These are phyloP conservation scores for Parietaria judaica DNA, from an alignment of 306 rosid species.

Conservation along the genomic window DNA sequence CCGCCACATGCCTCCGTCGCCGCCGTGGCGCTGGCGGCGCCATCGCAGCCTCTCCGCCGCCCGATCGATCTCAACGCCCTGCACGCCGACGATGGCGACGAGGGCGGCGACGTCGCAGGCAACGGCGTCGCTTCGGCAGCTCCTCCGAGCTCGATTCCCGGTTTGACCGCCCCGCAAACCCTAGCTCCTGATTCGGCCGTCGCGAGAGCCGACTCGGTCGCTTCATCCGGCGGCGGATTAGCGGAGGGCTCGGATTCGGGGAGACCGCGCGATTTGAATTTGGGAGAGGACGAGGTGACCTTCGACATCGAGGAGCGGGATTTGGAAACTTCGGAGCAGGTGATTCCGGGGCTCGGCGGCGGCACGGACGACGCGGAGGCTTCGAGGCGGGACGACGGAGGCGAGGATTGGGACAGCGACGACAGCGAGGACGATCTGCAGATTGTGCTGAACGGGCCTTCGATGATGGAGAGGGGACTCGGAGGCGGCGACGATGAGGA, in stretches of 20 bases:
- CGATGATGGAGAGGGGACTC: constrained; percentile 66
- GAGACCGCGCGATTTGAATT: constrained; percentile 17
- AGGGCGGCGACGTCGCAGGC: constrained; percentile 6
- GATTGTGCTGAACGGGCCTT: constrained; percentile 71
- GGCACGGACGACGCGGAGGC: constrained; percentile 20
- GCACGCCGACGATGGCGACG: constrained; percentile 26
- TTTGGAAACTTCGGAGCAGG: constrained; percentile 37
- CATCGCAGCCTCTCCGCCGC: constrained; percentile 22
- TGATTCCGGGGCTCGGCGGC: constrained; percentile 65
- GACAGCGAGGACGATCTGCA: constrained; percentile 95
- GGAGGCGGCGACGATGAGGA: constrained; percentile 74
- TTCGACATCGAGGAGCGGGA: constrained; percentile 79
- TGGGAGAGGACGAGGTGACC: constrained; percentile 53
- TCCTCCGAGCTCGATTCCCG: constrained; percentile 29
- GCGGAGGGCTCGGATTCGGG: constrained; percentile 6
- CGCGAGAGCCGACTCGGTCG: constrained; percentile 13
- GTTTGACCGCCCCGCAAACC: constrained; percentile 28
- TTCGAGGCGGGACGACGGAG: constrained; percentile 25
- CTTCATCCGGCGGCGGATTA: neutral
- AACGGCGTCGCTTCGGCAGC: constrained; percentile 14
- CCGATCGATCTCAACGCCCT: constrained; percentile 75
- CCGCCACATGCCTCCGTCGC: constrained; percentile 23
- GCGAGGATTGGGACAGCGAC: constrained; percentile 90
- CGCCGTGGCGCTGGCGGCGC: constrained; percentile 8
- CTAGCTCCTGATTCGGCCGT: constrained; percentile 19